Evolutionary conservation across 371 early-diverging fungal species (phyloP), one percentile per base, ranked within the genome.

Genomic region (Apophysomyces ossiformis): DNA sequence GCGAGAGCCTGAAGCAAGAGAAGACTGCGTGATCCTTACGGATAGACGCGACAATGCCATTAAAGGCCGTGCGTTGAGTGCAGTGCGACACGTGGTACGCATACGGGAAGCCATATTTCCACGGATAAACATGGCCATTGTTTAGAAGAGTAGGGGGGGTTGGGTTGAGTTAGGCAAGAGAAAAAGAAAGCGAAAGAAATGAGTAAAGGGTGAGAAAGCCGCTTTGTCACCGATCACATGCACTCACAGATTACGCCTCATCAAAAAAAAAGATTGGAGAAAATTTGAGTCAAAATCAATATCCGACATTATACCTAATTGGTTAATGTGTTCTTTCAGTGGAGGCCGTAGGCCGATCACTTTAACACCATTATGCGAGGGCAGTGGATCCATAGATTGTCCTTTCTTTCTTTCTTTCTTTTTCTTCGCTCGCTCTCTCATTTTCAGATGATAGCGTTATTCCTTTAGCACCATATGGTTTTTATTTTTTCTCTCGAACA

Each of bases 1-100:
- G 12, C 68, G 60, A 26, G 69, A 32, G 41, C 70, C 60, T 11
- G 67, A 61, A 35, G 32, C 32, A 26, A 26, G 32, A 26, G 44
- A 38, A 57, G 64, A 39, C 47, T 32, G 46, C 32, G 12, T 18
- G 9, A 36, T 18, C 26, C 15, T 37, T 41, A 36, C 15, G 16
- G 65, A 67, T 39, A 67, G 32, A 41, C 57, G 64, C 58, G 64
- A 9, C 11, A 43, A 50, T n/a, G 75, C 75, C 56, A 67, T 67
- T 16, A 69, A 73, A 41, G 73, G 73, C 26, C 59, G 58, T 11
- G 60, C 69, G 37, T 15, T 45, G 36, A 50, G 21, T 7, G 21
- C 54, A 21, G 54, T 21, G 6, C 57, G 36, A 62, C 60, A 47
- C 69, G 72, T 18, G 54, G 54, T 50, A 7, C 54, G 16, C 54